Base-by-base conservation (phyloP, 2,329 filamentous ascomycete genomes). In the Cladophialophora chaetospira region DNA sequence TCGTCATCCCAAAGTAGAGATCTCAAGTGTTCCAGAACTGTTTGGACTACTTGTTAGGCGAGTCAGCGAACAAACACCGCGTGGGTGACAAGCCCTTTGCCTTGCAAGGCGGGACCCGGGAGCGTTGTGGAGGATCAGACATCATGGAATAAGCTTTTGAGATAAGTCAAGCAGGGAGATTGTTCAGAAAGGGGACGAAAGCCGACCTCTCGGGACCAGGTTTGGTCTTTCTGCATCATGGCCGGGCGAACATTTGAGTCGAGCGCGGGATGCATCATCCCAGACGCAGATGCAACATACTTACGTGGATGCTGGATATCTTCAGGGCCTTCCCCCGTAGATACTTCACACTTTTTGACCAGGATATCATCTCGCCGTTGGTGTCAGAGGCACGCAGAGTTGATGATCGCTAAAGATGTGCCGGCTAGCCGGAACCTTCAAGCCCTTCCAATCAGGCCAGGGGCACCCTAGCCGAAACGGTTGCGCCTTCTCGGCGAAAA, bases 21-120 rank as follows among this genome's bases (percentile, higher is more conserved):
- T 15, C 19, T 6, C 19, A 15, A 44, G 42, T 44, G 42, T 44
- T 44, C 42, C 42, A 44, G 42, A 44, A 23, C 42, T 44, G 23
- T 44, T 44, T 44, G 42, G 42, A 42, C 38, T 42, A 42, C 11
- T 19, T 11, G 6, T 2, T 40, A 40, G 36, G 36, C 36, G 36
- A 40, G 36, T 40, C 36, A 40, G 36, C 36, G 9, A 44, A 28
- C 3, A 9, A 6, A 26, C 13, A 44, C 2, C 13, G 23, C 11
- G 19, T 13, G 21, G 3, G 9, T 8, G 21, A 23, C 8, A 10
- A 26, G 21, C 23, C 42, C 15, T 13, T 11, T 4, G 40, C 40
- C 19, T 13, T 44, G n/a, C 23, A 28, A 28, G 13, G 42, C 42
- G 23, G 42, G 26, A 44, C 42, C 42, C 15, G 23, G 40, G 11